Evolutionary conservation across 371 early-diverging fungal species (phyloP).

Genomic region (Modicella reniformis): DNA sequence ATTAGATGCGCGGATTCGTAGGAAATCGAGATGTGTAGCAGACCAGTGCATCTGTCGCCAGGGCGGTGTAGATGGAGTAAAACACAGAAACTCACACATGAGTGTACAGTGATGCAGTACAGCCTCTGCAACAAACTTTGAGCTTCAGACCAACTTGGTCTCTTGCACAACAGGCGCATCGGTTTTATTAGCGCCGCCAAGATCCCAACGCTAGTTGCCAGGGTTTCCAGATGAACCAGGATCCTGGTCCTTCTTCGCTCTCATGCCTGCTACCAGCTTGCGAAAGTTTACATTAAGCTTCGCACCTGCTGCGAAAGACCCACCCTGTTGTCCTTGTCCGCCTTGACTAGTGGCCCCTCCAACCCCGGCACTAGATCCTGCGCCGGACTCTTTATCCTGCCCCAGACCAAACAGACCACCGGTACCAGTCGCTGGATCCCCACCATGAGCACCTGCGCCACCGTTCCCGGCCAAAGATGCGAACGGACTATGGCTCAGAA

Average conservation of each 20-base stretch:
- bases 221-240: conserved; percentile 1
- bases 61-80: no score
- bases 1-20: no score
- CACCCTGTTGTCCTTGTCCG: conserved; percentile 19
- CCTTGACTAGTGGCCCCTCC: neutral
- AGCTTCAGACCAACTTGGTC: conserved; percentile 37
- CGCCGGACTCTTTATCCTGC: conserved; percentile 23
- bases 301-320: conserved; percentile 43
- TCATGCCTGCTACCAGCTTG: conserved; percentile 52
- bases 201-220: conserved; percentile 29
- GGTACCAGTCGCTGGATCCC: conserved; percentile 18
- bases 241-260: conserved; percentile 48
- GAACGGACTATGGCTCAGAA: conserved; percentile 53
- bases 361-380: conserved; percentile 4
- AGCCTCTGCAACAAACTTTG: neutral
- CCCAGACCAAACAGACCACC: conserved; percentile 39
- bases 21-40: no score
- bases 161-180: conserved; percentile 21
- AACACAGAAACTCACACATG: no score
- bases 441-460: conserved; percentile 16
- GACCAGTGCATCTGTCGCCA: no score
- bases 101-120: no score
- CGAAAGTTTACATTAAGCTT: conserved; percentile 52
- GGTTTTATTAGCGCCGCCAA: conserved; percentile 27
- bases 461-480: conserved; percentile 39